Conservation (phyloP, 1,284 basidiomycete species). For the Coriolopsis trogii region DNA sequence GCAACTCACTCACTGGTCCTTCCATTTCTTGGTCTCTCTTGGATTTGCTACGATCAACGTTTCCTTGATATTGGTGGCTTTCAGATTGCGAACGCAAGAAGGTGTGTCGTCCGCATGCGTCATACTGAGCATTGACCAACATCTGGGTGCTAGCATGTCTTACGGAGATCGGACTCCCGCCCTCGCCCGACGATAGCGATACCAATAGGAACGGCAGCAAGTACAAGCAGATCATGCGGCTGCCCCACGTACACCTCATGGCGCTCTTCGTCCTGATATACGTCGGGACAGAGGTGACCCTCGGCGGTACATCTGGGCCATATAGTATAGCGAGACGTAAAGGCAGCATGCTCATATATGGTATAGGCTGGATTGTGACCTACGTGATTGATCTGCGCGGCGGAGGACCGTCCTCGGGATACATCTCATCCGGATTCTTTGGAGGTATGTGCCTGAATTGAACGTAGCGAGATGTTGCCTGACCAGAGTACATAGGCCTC, state of each 20-base stretch:
- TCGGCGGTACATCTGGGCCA: too few species aligned
- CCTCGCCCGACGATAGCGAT: conserved; percentile 20
- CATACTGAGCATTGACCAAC: neutral
- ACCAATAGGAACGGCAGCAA: conserved; percentile 29
- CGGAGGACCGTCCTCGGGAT: conserved; percentile 51
- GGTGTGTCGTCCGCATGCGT: conserved; percentile 33
- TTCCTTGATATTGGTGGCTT: conserved; percentile 46
- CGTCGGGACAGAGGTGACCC: conserved; percentile 50
- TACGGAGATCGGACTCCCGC: conserved; percentile 36
- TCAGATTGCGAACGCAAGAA: conserved; percentile 59
- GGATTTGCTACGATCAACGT: conserved; percentile 54
- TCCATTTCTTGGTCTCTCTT: conserved; percentile 66
- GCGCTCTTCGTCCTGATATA: conserved; percentile 50
- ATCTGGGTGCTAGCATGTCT: conserved; percentile 31
- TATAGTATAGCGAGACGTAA: too few species aligned
- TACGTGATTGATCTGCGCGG: conserved; percentile 46
- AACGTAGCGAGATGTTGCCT: too few species aligned
- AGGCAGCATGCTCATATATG: neutral
- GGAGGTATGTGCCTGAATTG: conserved; percentile 39
- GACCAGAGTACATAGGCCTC: conserved; percentile 35
- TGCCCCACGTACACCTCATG: conserved; percentile 43
- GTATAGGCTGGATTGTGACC: conserved; percentile 54
- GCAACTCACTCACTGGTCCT: conserved; percentile 54
- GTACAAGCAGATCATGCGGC: conserved; percentile 42
- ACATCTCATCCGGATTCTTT: conserved; percentile 55